phyloP scores from a whole-genome alignment of 441 rosid species.

The Mallotus repandus region DNA sequence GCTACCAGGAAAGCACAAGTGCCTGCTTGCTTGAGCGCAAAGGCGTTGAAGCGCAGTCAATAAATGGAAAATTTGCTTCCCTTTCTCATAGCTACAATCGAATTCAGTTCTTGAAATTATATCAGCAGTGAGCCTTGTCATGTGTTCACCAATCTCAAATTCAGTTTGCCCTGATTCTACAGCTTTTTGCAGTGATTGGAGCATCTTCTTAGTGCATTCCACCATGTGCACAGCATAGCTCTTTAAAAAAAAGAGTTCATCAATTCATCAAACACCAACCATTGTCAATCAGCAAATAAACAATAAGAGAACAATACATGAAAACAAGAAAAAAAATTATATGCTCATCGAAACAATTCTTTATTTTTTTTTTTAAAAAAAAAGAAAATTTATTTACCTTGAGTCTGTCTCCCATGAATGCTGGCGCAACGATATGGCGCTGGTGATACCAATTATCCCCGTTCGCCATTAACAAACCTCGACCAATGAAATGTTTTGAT shows the following conservation, averaged over 20 bases:
- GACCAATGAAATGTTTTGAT: conserved; percentile 75
- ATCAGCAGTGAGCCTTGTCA: conserved; percentile 74
- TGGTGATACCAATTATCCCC: conserved; percentile 87
- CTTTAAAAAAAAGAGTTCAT: conserved; percentile 26
- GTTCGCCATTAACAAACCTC: conserved; percentile 86
- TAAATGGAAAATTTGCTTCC: conserved; percentile 66
- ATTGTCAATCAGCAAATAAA: background rate
- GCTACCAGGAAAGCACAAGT: conserved; percentile 85
- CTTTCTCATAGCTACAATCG: conserved; percentile 70
- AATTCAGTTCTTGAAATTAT: conserved; percentile 91
- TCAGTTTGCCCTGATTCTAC: conserved; percentile 54
- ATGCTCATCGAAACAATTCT: too few species aligned
- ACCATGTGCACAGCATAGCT: conserved; percentile 74
- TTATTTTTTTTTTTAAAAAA: background rate
- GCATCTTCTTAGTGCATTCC: conserved; percentile 70
- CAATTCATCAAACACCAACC: background rate
- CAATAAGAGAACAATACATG: background rate
- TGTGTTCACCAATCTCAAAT: conserved; percentile 75
- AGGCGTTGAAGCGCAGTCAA: conserved; percentile 61
- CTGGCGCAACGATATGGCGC: conserved; percentile 76
- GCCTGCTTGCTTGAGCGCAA: conserved; percentile 79
- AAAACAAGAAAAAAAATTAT: background rate
- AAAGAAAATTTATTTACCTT: conserved; percentile 39
- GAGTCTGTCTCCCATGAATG: conserved; percentile 74
- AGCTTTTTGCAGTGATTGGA: conserved; percentile 46